These are phyloP conservation scores for Psilocybe azurescens DNA, from an alignment of 768 basidiomycete species.

Conservation along the genomic window DNA sequence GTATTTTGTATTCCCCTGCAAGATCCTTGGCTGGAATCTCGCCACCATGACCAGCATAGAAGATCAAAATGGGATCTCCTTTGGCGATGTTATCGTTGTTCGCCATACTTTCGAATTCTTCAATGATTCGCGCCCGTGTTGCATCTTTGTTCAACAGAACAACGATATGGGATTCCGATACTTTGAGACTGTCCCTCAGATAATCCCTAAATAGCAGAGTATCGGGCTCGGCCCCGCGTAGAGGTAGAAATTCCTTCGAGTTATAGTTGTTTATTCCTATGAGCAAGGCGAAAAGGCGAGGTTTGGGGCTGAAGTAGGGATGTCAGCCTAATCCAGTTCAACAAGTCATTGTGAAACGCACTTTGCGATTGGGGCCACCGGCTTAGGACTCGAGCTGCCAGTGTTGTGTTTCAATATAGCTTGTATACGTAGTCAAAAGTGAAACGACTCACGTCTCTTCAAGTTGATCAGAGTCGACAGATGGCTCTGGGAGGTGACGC, in stretches of 20 bases:
- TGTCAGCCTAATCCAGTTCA: too few species aligned
- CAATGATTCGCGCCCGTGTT: conserved; percentile 14
- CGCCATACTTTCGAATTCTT: conserved; percentile 7
- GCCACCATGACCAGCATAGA: conserved; percentile 21
- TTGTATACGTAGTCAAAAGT: too few species aligned
- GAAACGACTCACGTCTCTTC: too few species aligned
- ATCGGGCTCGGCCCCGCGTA: conserved; percentile 18
- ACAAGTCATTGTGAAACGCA: too few species aligned
- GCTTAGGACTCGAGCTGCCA: too few species aligned
- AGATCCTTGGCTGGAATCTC: not conserved
- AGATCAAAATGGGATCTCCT: conserved; percentile 19
- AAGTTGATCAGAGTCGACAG: too few species aligned
- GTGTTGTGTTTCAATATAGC: too few species aligned
- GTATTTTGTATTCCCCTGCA: conserved; percentile 9
- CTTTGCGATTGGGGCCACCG: too few species aligned
- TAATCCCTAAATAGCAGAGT: not conserved
- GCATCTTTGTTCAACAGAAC: conserved; percentile 13
- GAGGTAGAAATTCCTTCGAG: not conserved
- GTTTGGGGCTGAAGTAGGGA: not conserved
- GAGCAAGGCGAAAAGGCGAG: conserved; percentile 15
- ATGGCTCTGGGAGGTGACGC: too few species aligned
- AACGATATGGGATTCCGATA: conserved; percentile 13
- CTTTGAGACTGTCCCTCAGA: too few species aligned
- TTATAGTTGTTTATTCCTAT: conserved; percentile 20
- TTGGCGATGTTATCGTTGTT: conserved; percentile 4